Conservation (phyloP, 345 rosid genomes). For the Isatis tinctoria region DNA sequence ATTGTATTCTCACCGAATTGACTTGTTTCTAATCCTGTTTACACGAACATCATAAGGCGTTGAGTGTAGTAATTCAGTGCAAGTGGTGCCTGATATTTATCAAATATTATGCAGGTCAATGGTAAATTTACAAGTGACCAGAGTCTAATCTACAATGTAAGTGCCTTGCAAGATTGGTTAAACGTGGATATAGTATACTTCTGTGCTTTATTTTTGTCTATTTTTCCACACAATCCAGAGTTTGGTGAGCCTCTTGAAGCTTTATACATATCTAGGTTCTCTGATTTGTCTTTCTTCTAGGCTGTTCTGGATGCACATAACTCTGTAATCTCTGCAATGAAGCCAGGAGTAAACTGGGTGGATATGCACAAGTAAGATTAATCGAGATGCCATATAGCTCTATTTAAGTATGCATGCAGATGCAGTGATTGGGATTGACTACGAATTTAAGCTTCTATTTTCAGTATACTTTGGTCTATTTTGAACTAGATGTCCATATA, state of each 20-base stretch:
- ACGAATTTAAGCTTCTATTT: not conserved
- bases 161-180: conserved; percentile 23
- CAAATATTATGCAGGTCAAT: conserved; percentile 63
- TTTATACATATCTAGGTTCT: not conserved
- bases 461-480: not conserved
- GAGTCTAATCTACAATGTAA: conserved; percentile 74
- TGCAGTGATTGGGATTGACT: not conserved
- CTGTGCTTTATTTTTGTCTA: not conserved
- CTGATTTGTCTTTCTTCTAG: conserved; percentile 36
- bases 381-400: not conserved
- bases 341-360: conserved; percentile 85
- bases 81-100: conserved; percentile 9
- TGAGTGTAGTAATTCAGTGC: not conserved
- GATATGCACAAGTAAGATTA: conserved; percentile 87
- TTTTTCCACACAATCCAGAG: not conserved
- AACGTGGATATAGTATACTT: not conserved
- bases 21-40: not conserved
- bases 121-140: conserved; percentile 89
- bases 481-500: not conserved
- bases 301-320: conserved; percentile 86
- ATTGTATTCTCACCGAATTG: not conserved
- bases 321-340: conserved; percentile 75
- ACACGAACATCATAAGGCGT: not conserved
- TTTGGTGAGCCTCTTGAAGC: not conserved
- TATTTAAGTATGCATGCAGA: not conserved